Percentiles rank a stretch among this genome's conserved stretches.
These are phyloP conservation scores for Phytophthora ohioensis DNA, from an alignment of 352 stramenopile genomes.

Conservation along the genomic window DNA sequence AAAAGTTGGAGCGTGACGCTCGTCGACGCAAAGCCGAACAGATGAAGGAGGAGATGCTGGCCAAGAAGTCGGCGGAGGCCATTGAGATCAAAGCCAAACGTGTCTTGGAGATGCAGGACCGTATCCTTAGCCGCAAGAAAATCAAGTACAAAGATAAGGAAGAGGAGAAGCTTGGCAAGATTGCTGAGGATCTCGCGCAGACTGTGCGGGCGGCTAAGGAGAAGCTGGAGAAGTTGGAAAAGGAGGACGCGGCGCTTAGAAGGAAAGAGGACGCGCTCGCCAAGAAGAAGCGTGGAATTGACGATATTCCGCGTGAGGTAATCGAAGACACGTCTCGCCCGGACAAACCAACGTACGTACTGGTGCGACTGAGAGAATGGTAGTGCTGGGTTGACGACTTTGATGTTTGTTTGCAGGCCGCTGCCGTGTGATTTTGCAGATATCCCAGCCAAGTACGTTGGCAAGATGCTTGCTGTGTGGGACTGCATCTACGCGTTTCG, in stretches of 20 bases:
- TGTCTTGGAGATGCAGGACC: conserved; percentile 89
- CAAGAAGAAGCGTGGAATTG: conserved; percentile 76
- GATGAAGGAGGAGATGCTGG: conserved; percentile 76
- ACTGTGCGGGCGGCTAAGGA: conserved; percentile 82
- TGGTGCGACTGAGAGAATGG: not conserved
- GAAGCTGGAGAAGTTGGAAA: conserved; percentile 88
- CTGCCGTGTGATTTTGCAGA: conserved; percentile 64
- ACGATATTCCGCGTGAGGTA: conserved; percentile 58
- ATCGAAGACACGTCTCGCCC: conserved; percentile 41
- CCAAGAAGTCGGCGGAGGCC: conserved; percentile 79
- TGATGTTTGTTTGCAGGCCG: conserved; percentile 44
- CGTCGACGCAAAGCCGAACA: conserved; percentile 68
- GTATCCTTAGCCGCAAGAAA: conserved; percentile 88
- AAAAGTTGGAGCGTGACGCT: conserved; percentile 83
- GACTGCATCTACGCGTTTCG: conserved; percentile 84
- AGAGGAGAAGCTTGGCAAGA: conserved; percentile 83
- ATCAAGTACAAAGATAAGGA: conserved; percentile 93
- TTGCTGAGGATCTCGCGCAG: conserved; percentile 83
- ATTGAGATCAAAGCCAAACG: conserved; percentile 88
- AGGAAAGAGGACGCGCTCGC: conserved; percentile 87
- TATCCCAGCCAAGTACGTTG: conserved; percentile 52
- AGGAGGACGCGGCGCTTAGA: conserved; percentile 77
- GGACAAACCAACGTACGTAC: conserved; percentile 80
- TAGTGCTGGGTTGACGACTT: not conserved
- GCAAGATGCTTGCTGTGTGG: conserved; percentile 75